These are phyloP conservation scores for Pichia californica DNA, from an alignment of 805 yeast species.

Conservation along the genomic window DNA sequence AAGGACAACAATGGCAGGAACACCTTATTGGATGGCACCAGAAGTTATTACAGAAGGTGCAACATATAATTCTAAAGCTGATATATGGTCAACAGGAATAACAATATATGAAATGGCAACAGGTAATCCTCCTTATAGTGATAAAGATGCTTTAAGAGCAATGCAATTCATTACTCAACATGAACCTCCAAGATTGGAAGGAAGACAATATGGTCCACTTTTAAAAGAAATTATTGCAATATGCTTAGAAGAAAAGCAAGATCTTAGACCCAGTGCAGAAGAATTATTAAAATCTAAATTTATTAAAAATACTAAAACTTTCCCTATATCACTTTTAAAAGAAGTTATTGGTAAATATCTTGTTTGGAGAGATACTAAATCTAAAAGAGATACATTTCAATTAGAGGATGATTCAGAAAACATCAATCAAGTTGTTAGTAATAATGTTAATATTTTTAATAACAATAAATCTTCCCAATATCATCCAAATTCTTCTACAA, in stretches of 20 bases:
- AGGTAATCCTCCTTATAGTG: constrained; percentile 96
- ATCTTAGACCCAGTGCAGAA: constrained; percentile 81
- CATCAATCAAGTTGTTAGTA: constrained; percentile 14
- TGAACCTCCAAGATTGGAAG: constrained; percentile 93
- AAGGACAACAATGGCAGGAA: constrained; percentile 92
- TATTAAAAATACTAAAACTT: constrained; percentile 52
- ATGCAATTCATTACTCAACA: constrained; percentile 89
- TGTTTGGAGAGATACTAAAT: constrained; percentile 65
- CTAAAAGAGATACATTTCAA: constrained; percentile 15
- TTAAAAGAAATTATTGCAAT: constrained; percentile 85
- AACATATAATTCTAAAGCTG: constrained; percentile 84
- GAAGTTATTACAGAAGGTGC: constrained; percentile 93
- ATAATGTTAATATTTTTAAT: constrained; percentile 8
- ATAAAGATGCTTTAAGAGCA: constrained; percentile 90
- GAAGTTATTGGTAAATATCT: constrained; percentile 72
- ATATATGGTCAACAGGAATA: constrained; percentile 95
- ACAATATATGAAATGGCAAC: constrained; percentile 92
- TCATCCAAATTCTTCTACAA: background rate
- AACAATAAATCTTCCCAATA: background rate
- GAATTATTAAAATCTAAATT: constrained; percentile 72
- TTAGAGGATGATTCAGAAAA: constrained; percentile 33
- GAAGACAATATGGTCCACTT: constrained; percentile 67
- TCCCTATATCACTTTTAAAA: constrained; percentile 54
- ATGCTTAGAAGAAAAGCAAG: constrained; percentile 91
- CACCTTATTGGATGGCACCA: constrained; percentile 99